phyloP scores from a whole-genome alignment of 2,329 filamentous ascomycete genomes.

The Talaromyces albobiverticillius region DNA sequence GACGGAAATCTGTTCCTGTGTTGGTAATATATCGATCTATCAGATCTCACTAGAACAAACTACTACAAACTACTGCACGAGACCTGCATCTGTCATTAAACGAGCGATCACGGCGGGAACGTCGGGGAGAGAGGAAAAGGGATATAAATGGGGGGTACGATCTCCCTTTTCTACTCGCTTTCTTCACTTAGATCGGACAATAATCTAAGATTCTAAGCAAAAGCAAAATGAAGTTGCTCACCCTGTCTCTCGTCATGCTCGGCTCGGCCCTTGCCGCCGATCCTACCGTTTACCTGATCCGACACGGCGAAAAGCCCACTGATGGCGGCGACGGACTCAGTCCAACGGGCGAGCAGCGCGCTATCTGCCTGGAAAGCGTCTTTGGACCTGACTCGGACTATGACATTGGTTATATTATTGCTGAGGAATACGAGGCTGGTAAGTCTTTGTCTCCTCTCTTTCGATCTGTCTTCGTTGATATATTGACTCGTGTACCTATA shows the following conservation, averaged over 20 bases:
- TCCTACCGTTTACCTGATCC: conserved; percentile 60
- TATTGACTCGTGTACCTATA: background rate
- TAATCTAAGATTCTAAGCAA: background rate
- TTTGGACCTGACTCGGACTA: conserved; percentile 54
- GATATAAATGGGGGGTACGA: too few relatives aligned
- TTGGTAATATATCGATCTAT: too few relatives aligned
- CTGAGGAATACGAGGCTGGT: conserved; percentile 50
- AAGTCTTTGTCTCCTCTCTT: too few relatives aligned
- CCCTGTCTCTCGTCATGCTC: background rate
- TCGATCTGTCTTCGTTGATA: background rate
- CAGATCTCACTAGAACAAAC: too few relatives aligned
- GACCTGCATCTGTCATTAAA: too few relatives aligned
- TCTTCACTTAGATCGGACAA: background rate
- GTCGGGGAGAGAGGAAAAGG: too few relatives aligned
- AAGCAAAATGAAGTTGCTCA: conserved; percentile 2
- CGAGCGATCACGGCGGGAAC: too few relatives aligned
- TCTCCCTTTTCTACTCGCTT: background rate
- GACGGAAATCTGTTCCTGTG: too few relatives aligned
- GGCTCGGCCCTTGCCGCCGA: conserved; percentile 15
- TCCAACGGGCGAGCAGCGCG: conserved; percentile 51
- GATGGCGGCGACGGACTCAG: conserved; percentile 50
- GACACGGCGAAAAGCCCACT: conserved; percentile 61
- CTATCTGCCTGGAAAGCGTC: conserved; percentile 56
- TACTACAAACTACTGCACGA: too few relatives aligned
- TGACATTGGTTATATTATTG: conserved; percentile 59